Evolutionary conservation across 768 basidiomycete genomes (phyloP), one percentile per base, ranked within the genome.

Genomic region (Tephrocybe rancida): DNA sequence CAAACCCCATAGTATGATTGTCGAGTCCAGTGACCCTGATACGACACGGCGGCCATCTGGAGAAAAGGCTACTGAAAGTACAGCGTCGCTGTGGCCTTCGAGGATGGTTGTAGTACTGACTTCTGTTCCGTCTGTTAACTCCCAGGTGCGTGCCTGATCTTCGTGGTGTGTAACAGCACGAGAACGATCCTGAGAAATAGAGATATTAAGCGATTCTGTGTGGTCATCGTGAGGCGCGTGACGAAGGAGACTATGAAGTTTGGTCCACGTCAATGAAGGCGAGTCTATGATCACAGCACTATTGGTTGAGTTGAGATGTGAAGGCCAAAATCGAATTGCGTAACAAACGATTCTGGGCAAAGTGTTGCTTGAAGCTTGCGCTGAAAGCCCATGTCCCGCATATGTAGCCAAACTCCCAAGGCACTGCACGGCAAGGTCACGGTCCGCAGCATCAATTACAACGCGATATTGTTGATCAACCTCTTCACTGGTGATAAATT

Each of bases 31-130:
- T 7, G 52, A 46, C 16, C 44, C 52, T 9, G 44, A 53, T 24
- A 34, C 52, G 5, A 53, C 18, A 3, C 21, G 35, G 5, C 16
- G n/a, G 9, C 52, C 41, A 21, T 53, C 35, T 3, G 44, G 32
- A 34, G 52, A 53, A 29, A 46, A 53, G 3, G 52, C 34, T 9
- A 53, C 24, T 13, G 44, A 24, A 25, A 30, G 9, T 10, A 53
- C 44, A 9, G 8, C n/a, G 16, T 41, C 44, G 1, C 16, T 29
- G 45, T 53, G 52, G 24, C 51, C 51, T 16, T 30, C 22, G 34
- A 46, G 44, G 16, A 46, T 37, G 21, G n/a, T n/a, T n/a, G 4
- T 19, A 18, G 29, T 14, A 18, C n/a, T 21, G 13, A 39, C 22
- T 43, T 37, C 35, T 34, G 8, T 10, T 1, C 30, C 38, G 5